Base-by-base conservation (phyloP, 2,329 filamentous ascomycete species). In the Botrytis tulipae region DNA sequence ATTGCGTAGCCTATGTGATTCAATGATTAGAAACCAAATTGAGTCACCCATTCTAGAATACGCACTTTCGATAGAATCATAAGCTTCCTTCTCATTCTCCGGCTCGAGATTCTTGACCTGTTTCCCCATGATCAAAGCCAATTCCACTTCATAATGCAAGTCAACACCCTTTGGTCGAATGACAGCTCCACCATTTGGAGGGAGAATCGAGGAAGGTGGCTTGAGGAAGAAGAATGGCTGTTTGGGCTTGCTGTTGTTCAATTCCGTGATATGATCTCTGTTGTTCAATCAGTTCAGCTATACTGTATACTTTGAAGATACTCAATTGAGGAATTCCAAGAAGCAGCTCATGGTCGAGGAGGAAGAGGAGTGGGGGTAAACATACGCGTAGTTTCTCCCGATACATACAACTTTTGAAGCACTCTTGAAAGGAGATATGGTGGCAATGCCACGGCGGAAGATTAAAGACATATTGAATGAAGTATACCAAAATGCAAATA, bases 181-280 rank as follows among this genome's bases (percentile, higher is more conserved):
- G 66, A 97, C 90, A 4, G 95, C 91, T 0, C 95, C 95, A 73
- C 90, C 88, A 42, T 89, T 88, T 0, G 94, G 94, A 35, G 92
- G 87, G 6, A 98, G 88, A 78, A 99, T 93, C 5, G 94, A 93
- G 59, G 92, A 93, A 0, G 95, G 85, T 2, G 96, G 96, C 87
- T 99, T 99, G 78, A 98, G 89, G 88, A 99, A 99, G 90, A 98
- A 99, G 85, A 99, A 98, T 40, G 96, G 96, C 84, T 98, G 94
- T 83, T 96, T 97, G 69, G 96, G 96, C 77, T 90, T 90, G 75
- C 88, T 87, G 83, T 92, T 97, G 83, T 94, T 94, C 78, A 99
- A 89, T 86, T 99, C 96, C 76, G 92, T 89, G 81, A 98, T 92
- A 84, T 99, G 96, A 83, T 97, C 96, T 80, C 93, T 96, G 59